A percentile compares a stretch with the other conserved stretches of the same genome.
These are phyloP conservation scores for Cryomyces minteri DNA, from an alignment of 495 filamentous ascomycete genomes.

Conservation along the genomic window DNA sequence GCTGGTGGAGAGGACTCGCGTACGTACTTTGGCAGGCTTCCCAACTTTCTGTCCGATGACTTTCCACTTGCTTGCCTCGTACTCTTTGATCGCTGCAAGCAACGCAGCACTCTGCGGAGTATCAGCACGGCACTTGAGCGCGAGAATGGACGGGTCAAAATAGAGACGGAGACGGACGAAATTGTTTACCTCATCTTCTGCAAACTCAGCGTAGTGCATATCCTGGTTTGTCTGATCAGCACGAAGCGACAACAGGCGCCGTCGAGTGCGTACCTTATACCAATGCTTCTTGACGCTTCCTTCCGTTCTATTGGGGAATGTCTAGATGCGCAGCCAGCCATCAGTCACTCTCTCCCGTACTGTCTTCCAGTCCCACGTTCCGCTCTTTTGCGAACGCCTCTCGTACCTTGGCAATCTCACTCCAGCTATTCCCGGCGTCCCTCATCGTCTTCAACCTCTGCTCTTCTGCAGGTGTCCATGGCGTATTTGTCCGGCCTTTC, in stretches of 20 bases:
- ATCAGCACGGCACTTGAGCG: constrained; percentile 7
- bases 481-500: constrained; percentile 91
- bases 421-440: constrained; percentile 86
- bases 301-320: constrained; percentile 82
- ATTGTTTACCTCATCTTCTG: constrained; percentile 75
- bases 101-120: constrained; percentile 54
- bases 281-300: constrained; percentile 99
- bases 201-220: constrained; percentile 99
- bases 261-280: constrained; percentile 62
- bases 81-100: constrained; percentile 90
- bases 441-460: constrained; percentile 82
- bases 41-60: constrained; percentile 88
- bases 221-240: constrained; percentile 36
- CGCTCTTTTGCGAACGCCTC: neutral
- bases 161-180: constrained; percentile 2
- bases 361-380: neutral
- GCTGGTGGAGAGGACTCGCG: neutral
- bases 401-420: constrained; percentile 84
- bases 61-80: constrained; percentile 98
- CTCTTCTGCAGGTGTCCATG: constrained; percentile 92
- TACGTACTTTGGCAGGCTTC: constrained; percentile 79
- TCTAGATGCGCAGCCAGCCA: constrained; percentile 28
- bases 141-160: constrained; percentile 1
- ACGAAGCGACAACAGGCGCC: constrained; percentile 6
- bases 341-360: neutral